Evolutionary conservation across 176 grass and related monocot genomes (phyloP).

Genomic region (Carex myosuroides): DNA sequence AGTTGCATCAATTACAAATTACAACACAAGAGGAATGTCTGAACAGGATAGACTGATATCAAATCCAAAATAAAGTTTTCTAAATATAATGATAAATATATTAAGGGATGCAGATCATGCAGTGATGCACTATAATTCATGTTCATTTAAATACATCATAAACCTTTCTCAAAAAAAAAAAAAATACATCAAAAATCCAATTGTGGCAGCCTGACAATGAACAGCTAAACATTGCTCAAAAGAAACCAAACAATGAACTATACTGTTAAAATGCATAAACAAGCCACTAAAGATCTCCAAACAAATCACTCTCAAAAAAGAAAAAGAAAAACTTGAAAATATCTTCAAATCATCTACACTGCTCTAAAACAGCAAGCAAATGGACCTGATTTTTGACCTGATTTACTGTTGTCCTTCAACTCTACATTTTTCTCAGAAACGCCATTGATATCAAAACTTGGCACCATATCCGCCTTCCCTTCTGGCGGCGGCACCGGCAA

Average conservation of each 20-base stretch:
- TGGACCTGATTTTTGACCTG: neutral
- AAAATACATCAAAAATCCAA: too few species aligned
- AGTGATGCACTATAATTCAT: too few species aligned
- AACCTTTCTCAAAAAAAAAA: too few species aligned
- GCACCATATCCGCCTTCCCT: neutral
- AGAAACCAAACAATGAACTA: too few species aligned
- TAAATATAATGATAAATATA: too few species aligned
- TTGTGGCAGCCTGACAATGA: too few species aligned
- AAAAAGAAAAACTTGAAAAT: neutral
- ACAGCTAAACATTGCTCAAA: too few species aligned
- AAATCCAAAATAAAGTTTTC: neutral
- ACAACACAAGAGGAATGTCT: neutral
- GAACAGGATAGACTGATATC: neutral
- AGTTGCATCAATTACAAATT: neutral
- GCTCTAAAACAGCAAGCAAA: conserved; percentile 4
- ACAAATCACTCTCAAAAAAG: neutral
- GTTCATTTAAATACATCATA: too few species aligned
- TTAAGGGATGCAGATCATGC: too few species aligned
- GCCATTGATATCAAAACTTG: neutral
- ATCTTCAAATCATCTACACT: neutral
- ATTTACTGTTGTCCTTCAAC: neutral
- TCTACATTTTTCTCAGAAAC: neutral
- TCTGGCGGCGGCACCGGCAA: conserved; percentile 44
- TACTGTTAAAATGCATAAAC: too few species aligned
- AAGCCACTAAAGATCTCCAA: neutral